These are phyloP conservation scores for Dalbergia cultrata DNA, from an alignment of 306 rosid species.

Conservation along the genomic window DNA sequence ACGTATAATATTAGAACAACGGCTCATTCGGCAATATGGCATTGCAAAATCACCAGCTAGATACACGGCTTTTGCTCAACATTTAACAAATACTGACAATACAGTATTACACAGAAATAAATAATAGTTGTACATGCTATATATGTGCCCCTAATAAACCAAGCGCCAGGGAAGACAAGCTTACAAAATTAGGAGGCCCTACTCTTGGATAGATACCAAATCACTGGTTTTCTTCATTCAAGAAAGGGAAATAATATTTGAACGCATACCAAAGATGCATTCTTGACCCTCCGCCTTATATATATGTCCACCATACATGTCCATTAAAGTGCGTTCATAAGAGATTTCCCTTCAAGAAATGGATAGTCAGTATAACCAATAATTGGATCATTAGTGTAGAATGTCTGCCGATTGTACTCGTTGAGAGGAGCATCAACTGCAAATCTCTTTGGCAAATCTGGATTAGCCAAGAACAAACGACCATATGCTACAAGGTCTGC, in stretches of 20 bases:
- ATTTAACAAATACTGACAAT: no score
- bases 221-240: conserved; percentile 38
- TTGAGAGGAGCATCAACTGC: conserved; percentile 69
- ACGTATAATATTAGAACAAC: not conserved
- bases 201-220: not conserved
- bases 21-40: not conserved
- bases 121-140: not conserved
- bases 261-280: no score
- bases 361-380: conserved; percentile 75
- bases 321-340: no score
- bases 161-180: not conserved
- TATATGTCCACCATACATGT: no score
- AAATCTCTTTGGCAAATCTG: conserved; percentile 77
- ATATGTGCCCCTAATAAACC: not conserved
- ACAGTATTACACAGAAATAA: no score
- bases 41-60: not conserved
- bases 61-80: not conserved
- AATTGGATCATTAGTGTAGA: conserved; percentile 61
- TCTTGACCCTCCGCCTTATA: no score
- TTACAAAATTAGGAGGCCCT: not conserved
- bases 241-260: no score
- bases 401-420: conserved; percentile 60
- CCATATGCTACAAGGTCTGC: conserved; percentile 61
- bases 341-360: conserved; percentile 44
- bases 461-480: conserved; percentile 69